phyloP scores from a whole-genome alignment of 805 yeast genomes.

The Ogataea degrootiae region DNA sequence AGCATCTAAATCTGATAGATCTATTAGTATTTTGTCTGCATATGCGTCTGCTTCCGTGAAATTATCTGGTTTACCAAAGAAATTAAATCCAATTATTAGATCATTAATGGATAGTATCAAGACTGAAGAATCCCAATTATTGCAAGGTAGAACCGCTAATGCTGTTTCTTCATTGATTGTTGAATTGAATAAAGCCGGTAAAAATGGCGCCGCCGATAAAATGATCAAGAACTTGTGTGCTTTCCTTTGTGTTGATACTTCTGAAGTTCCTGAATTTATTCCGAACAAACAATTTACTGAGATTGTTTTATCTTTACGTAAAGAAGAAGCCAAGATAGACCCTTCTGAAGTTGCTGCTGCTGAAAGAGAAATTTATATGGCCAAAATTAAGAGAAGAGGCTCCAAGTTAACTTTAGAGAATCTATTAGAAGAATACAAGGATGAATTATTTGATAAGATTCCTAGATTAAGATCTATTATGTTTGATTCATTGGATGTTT shows the following conservation, averaged over 20 bases:
- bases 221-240: slow-evolving; percentile 88
- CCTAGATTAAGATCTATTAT: slow-evolving; percentile 64
- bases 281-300: slow-evolving; percentile 53
- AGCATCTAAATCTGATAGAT: slow-evolving; percentile 44
- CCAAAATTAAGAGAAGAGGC: slow-evolving; percentile 80
- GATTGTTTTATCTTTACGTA: slow-evolving; percentile 65
- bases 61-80: slow-evolving; percentile 69
- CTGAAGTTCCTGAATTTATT: slow-evolving; percentile 89
- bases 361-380: slow-evolving; percentile 63
- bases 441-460: slow-evolving; percentile 49
- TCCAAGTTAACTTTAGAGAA: slow-evolving; percentile 66
- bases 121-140: slow-evolving; percentile 55
- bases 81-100: slow-evolving; percentile 82
- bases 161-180: slow-evolving; percentile 62
- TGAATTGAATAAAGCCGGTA: slow-evolving; percentile 52
- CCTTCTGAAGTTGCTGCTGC: slow-evolving; percentile 55
- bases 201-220: slow-evolving; percentile 77
- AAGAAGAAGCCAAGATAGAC: slow-evolving; percentile 67
- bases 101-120: slow-evolving; percentile 91
- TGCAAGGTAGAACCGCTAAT: slow-evolving; percentile 69
- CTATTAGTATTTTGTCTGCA: slow-evolving; percentile 61
- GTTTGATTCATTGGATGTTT: slow-evolving; percentile 53
- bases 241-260: slow-evolving; percentile 89
- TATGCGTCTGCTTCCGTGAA: slow-evolving; percentile 71
- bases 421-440: slow-evolving; percentile 50